Evolutionary conservation across 2,329 filamentous ascomycete genomes (phyloP), one percentile per base, ranked within the genome.

Genomic region (Periconia digitata): DNA sequence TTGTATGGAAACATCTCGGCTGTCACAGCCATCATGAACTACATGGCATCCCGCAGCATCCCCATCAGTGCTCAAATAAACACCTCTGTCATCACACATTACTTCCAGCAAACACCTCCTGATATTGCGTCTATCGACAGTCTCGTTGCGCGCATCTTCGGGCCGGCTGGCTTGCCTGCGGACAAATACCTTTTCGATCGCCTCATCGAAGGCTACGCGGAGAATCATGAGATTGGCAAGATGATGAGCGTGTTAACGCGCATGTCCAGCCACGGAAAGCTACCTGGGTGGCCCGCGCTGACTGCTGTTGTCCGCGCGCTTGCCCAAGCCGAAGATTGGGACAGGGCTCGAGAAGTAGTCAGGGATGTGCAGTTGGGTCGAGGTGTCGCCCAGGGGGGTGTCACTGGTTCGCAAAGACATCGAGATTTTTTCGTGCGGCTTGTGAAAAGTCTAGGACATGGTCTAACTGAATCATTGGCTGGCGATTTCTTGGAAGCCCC

Each of bases 81-180:
- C 73, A 92, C 88, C 20, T 87, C 86, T 60, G 79, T 94, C 17
- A 74, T 88, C 39, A 81, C 85, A 39, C 78, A 87, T 63, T 86
- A 85, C 64, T 86, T 92, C 63, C 61, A 75, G 8, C 78, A 76
- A 43, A 52, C 72, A 1, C 82, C 83, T 2, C 83, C 85, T 0
- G 78, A 87, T 56, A 72, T 88, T 23, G 68, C 72, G 2, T 80
- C 81, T 13, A 78, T 89, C n/a, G 78, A 83, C 32, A 65, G 68
- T 0, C 73, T 92, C 3, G 82, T 90, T 56, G 51, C 58, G 8
- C 69, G 75, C 4, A 75, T 80, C 38, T 62, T 69, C 21, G 53
- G 65, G 2, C 59, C 53, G 1, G 50, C 59, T 2, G 49, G 59
- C 16, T 62, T 63, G 18, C 60, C 59, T 17, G 71, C 75, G 18